Evolutionary conservation across 1,284 basidiomycete genomes (phyloP).

Genomic region (Apiotrichum akiyoshidainum): DNA sequence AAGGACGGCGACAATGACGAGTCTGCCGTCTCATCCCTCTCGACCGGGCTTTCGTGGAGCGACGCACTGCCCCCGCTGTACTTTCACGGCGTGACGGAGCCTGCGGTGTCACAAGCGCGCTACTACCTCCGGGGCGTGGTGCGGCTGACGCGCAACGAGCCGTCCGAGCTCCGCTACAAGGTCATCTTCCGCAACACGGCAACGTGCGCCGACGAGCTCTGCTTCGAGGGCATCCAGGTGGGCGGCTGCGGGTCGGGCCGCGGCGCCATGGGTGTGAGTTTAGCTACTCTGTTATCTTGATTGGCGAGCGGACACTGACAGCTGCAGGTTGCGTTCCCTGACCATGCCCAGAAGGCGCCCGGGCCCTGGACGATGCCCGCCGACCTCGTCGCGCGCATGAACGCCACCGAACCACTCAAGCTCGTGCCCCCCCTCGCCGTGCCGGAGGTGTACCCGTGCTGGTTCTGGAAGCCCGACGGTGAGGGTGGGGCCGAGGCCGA

Average conservation of each 20-base stretch:
- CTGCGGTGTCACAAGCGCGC: not conserved
- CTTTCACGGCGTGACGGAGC: slow-evolving; percentile 30
- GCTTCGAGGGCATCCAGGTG: slow-evolving; percentile 34
- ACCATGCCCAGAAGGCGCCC: not conserved
- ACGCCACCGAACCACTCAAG: not conserved
- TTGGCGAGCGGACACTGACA: not conserved
- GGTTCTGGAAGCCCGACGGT: slow-evolving; percentile 1
- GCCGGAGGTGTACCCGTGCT: not conserved
- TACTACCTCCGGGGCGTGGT: slow-evolving; percentile 21
- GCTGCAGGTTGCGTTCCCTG: not conserved
- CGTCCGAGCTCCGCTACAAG: slow-evolving; percentile 45
- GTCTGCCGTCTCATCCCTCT: not conserved
- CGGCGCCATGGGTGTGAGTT: slow-evolving; percentile 44
- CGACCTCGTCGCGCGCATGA: too few species aligned
- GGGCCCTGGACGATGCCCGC: not conserved
- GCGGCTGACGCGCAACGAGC: slow-evolving; percentile 42
- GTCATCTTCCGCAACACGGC: slow-evolving; percentile 39
- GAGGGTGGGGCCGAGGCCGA: too few species aligned
- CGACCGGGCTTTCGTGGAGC: slow-evolving; percentile 29
- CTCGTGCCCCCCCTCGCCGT: not conserved
- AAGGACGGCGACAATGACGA: not conserved
- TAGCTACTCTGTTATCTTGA: not conserved
- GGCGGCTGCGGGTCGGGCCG: slow-evolving; percentile 37
- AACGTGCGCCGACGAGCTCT: slow-evolving; percentile 29
- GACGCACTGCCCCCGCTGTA: slow-evolving; percentile 34